Base-by-base conservation (phyloP, 2,329 filamentous ascomycete species). In the Coniochaeta prunicola region DNA sequence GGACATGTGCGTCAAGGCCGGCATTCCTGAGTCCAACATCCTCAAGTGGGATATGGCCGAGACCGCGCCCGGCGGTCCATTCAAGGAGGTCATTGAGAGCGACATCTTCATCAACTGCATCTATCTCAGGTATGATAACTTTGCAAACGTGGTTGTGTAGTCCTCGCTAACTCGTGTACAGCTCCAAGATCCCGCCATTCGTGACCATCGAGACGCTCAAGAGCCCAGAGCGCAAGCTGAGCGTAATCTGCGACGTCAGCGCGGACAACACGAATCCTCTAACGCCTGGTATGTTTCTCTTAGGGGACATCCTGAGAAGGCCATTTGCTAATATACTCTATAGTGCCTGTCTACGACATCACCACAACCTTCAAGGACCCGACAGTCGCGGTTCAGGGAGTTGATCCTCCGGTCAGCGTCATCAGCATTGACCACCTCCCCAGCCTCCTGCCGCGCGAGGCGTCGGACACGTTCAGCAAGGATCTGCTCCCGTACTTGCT, bases 371-470 rank as follows among this genome's bases (percentile, higher is more conserved):
- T 97, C 70, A 84, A 86, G 70, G 86, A 90, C 70, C 93, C 92
- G n/a, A 96, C 91, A 1, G 87, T 96, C 0, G 82, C 86, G 1
- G 89, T 94, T 26, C 77, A 84, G 34, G 73, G 85, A 80, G 63
- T 83, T 76, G 68, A 80, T 73, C 82, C 85, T 0, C 81, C 83
- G 8, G 76, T 96, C 59, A 87, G 83, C 54, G 90, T 97, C 65
- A 96, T 97, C 74, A 89, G 86, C 71, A 94, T 96, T 68, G 90
- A 96, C 73, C 91, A 96, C 70, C 80, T 96, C 57, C 91, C 91
- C 4, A 89, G 86, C 57, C 82, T 97, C 64, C 80, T 97, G 38
- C 90, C 93, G 1, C 82, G 93, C 57, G 93, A 97, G 76, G 87
- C 91, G 28, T 91, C 86, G 48, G 92, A 97, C 76, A 87, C 71